These are phyloP conservation scores for Linum tenue DNA, from an alignment of 345 rosid genomes.

Conservation along the genomic window DNA sequence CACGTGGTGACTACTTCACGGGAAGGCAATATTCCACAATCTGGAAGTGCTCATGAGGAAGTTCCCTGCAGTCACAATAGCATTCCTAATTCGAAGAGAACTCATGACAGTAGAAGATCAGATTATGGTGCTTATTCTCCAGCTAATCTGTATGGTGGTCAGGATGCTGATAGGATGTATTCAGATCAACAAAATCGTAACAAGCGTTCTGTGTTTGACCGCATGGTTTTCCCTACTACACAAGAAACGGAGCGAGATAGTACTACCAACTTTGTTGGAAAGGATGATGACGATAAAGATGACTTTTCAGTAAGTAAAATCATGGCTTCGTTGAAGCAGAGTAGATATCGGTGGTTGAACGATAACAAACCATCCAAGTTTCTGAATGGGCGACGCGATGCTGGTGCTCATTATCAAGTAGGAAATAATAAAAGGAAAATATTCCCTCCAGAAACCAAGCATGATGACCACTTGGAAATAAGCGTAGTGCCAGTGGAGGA, in stretches of 20 bases:
- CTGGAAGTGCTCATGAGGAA: constrained; percentile 14
- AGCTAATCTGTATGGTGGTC: not conserved
- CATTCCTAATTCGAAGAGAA: constrained; percentile 13
- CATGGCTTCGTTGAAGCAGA: constrained; percentile 31
- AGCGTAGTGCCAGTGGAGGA: constrained; percentile 15
- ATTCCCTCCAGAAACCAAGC: not conserved
- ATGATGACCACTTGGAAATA: not conserved
- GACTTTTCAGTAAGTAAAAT: constrained; percentile 38
- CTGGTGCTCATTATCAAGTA: not conserved
- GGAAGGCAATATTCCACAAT: constrained; percentile 10
- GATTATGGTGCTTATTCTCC: not conserved
- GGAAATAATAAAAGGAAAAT: constrained; percentile 14
- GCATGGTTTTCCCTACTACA: constrained; percentile 27
- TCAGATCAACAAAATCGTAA: constrained; percentile 17
- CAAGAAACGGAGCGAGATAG: constrained; percentile 5
- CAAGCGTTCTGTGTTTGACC: constrained; percentile 39
- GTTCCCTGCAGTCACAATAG: constrained; percentile 10
- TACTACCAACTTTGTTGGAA: not conserved
- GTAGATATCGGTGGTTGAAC: constrained; percentile 25
- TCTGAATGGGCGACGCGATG: constrained; percentile 5
- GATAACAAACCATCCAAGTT: constrained; percentile 3
- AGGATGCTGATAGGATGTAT: constrained; percentile 6
- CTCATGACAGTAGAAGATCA: constrained; percentile 2
- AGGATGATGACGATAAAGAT: constrained; percentile 7
- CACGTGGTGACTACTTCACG: not conserved